A percentile compares a stretch with the other conserved stretches of the same genome.
Evolutionary conservation across 2,329 filamentous ascomycete species (phyloP).

Genomic region (Arthrocladium fulminans): DNA sequence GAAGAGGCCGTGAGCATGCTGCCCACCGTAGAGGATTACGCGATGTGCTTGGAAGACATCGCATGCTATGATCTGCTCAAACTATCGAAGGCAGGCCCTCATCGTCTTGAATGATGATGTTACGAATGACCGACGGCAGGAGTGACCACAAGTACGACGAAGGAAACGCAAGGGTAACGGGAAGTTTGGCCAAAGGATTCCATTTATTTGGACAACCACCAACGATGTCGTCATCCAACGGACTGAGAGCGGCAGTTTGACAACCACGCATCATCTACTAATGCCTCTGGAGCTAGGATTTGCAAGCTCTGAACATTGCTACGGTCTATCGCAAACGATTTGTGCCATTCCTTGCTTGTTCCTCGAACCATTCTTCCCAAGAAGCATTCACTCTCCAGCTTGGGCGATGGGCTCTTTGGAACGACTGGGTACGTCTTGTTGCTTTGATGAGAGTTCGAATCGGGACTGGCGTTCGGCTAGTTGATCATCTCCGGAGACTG

Average conservation of each 20-base stretch:
- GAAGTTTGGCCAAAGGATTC: too few relatives aligned
- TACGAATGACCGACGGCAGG: neutral
- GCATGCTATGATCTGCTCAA: constrained; percentile 1
- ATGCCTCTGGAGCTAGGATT: neutral
- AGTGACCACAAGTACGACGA: too few relatives aligned
- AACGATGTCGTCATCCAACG: neutral
- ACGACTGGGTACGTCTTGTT: neutral
- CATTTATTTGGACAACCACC: neutral
- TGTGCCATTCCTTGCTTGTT: neutral
- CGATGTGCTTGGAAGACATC: neutral
- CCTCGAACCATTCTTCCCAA: neutral
- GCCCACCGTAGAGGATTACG: neutral
- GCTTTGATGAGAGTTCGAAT: neutral
- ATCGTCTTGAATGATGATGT: too few relatives aligned
- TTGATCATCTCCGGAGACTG: neutral
- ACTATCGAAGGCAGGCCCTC: neutral
- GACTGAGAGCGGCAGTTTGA: neutral
- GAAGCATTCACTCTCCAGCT: neutral
- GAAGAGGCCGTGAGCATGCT: neutral
- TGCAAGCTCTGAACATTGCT: neutral
- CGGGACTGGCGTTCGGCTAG: neutral
- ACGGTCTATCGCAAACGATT: neutral
- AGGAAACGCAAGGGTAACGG: too few relatives aligned
- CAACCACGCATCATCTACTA: neutral
- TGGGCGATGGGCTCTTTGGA: neutral